Percentiles rank a stretch among this genome's conserved stretches.
Conservation (phyloP, 176 grass and related monocot species). For the Olyra latifolia region DNA sequence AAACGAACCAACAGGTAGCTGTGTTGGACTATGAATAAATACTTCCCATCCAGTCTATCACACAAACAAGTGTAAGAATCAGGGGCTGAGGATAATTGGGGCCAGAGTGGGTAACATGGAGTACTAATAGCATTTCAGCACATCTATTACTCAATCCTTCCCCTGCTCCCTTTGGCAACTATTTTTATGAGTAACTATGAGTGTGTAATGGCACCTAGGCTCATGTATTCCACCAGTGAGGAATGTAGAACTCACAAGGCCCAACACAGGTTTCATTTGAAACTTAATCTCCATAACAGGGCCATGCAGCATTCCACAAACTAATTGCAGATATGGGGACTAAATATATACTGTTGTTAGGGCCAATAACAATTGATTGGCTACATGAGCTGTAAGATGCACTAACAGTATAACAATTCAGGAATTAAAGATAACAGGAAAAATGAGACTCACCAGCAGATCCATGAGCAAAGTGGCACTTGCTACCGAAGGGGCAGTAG, state of each 20-base stretch:
- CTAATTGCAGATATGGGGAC: neutral
- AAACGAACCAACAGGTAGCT: neutral
- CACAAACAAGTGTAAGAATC: neutral
- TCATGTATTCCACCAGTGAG: too few species aligned
- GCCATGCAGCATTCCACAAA: conserved; percentile 2
- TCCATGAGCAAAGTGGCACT: conserved; percentile 98
- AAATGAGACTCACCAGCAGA: conserved; percentile 62
- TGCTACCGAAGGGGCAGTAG: conserved; percentile 96
- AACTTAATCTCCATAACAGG: neutral
- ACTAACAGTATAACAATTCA: neutral
- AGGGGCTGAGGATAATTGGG: too few species aligned
- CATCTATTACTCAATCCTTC: too few species aligned
- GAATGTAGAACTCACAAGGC: neutral
- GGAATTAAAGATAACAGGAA: conserved; percentile 6
- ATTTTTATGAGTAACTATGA: too few species aligned
- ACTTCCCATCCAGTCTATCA: neutral
- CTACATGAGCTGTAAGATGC: neutral
- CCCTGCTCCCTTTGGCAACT: too few species aligned
- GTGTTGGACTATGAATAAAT: neutral
- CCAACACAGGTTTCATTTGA: neutral
- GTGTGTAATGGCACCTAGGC: too few species aligned
- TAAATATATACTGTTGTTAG: neutral
- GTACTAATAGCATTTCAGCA: too few species aligned
- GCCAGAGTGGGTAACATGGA: too few species aligned
- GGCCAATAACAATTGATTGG: neutral